Conservation (phyloP, 176 grass and related monocot genomes). For the Chrysopogon serrulatus region DNA sequence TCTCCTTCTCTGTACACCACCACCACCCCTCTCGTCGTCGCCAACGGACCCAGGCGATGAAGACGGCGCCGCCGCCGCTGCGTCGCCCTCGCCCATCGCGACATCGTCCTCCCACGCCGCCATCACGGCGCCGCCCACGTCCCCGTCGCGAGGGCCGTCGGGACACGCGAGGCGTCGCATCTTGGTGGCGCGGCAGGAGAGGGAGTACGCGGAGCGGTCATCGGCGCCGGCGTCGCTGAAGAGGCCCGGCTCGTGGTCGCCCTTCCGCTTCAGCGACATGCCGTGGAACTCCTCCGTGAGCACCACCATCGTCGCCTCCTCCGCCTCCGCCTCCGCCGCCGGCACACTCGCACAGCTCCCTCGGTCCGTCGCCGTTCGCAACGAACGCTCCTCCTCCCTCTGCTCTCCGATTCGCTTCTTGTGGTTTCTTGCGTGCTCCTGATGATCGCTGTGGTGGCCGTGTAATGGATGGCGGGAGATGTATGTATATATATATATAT, state of each 20-base stretch:
- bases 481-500: too few relatives aligned
- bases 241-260: constrained; percentile 1
- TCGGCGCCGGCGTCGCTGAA: not conserved
- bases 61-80: not conserved
- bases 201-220: not conserved
- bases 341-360: not conserved
- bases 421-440: not conserved
- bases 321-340: too few relatives aligned
- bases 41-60: not conserved
- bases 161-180: constrained; percentile 20
- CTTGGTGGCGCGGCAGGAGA: constrained; percentile 36
- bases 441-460: not conserved
- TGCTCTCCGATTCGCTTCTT: not conserved
- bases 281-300: constrained; percentile 25
- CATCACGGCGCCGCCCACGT: not conserved
- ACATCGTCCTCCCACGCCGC: not conserved
- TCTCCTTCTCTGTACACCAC: constrained; percentile 1
- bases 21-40: not conserved
- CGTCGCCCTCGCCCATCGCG: constrained; percentile 6
- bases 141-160: not conserved
- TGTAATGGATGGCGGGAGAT: not conserved
- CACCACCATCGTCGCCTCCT: constrained; percentile 44
- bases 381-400: not conserved
- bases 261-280: constrained; percentile 36
- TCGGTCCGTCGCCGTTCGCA: too few relatives aligned